Conservation (phyloP, 1,139 yeast genomes). For the Hansenula lynferdii region DNA sequence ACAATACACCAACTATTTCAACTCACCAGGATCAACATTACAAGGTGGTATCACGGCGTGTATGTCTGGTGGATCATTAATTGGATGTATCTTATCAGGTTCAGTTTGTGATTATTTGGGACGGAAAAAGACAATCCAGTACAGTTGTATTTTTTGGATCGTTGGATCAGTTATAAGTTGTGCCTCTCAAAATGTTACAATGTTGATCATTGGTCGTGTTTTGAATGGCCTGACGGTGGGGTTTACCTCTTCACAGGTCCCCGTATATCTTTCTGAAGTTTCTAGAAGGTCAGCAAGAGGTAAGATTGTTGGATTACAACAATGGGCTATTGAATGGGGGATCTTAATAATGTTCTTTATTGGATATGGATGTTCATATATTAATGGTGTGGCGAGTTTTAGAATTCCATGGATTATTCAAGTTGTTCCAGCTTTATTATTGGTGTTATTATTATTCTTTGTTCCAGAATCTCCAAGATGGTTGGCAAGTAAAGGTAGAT, state of each 20-base stretch:
- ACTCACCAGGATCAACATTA: constrained; percentile 30
- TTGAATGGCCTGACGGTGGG: constrained; percentile 54
- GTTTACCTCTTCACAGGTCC: constrained; percentile 49
- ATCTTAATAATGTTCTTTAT: constrained; percentile 10
- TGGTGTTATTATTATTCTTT: constrained; percentile 25
- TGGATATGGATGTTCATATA: constrained; percentile 11
- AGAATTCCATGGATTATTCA: constrained; percentile 52
- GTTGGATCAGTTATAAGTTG: constrained; percentile 25
- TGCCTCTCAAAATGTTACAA: constrained; percentile 22
- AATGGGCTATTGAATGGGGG: constrained; percentile 42
- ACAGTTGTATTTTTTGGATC: constrained; percentile 23
- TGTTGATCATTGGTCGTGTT: constrained; percentile 41
- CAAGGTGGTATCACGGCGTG: constrained; percentile 35
- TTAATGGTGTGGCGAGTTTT: constrained; percentile 38
- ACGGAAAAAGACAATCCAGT: constrained; percentile 18
- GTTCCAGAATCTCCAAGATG: constrained; percentile 76
- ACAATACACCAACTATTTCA: constrained; percentile 38
- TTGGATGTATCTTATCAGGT: constrained; percentile 24
- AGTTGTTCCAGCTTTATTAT: constrained; percentile 44
- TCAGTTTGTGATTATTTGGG: constrained; percentile 18
- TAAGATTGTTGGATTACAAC: constrained; percentile 56
- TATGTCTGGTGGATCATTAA: constrained; percentile 32
- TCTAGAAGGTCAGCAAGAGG: constrained; percentile 65
- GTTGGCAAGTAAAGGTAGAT: constrained; percentile 58
- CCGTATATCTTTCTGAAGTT: constrained; percentile 53